Percentiles rank a stretch among this genome's conserved stretches.
Evolutionary conservation across 257 asterid species (phyloP).

Genomic region (Nicotiana tabacum): DNA sequence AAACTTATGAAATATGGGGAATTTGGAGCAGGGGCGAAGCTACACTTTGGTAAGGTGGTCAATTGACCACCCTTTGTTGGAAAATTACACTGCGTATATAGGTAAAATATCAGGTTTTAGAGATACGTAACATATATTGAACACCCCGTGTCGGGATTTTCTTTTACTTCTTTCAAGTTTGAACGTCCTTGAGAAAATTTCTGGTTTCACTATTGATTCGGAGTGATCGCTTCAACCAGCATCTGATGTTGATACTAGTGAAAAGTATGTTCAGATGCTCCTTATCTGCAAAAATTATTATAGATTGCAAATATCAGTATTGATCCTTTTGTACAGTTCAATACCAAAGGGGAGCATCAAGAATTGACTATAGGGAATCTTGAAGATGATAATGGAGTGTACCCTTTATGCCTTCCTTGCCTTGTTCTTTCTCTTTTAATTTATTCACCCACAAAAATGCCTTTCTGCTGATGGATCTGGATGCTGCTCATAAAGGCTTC

Average conservation of each 20-base stretch:
- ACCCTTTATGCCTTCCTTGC: conserved; percentile 32
- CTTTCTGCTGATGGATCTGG: conserved; percentile 11
- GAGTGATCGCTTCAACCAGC: background rate
- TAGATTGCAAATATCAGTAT: background rate
- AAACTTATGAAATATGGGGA: background rate
- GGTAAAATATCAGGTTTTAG: too few relatives aligned
- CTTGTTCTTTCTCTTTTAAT: conserved; percentile 12
- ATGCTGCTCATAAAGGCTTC: conserved; percentile 9
- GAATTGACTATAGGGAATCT: conserved; percentile 18
- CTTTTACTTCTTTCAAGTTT: too few relatives aligned
- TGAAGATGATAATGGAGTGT: conserved; percentile 24
- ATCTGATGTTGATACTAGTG: background rate
- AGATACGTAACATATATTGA: too few relatives aligned
- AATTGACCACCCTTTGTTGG: too few relatives aligned
- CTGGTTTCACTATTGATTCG: too few relatives aligned
- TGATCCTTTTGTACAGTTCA: background rate
- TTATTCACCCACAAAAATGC: background rate
- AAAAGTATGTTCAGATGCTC: conserved; percentile 20
- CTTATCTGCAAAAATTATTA: conserved; percentile 17
- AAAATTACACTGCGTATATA: too few relatives aligned
- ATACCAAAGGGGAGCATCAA: conserved; percentile 15
- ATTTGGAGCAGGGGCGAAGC: background rate
- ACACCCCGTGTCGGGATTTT: too few relatives aligned
- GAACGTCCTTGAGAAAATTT: too few relatives aligned
- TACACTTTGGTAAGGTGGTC: too few relatives aligned